Percentiles rank a stretch among this genome's conserved stretches.
Evolutionary conservation across 1,284 basidiomycete species (phyloP).

Genomic region (Salmacisia buchloeana): DNA sequence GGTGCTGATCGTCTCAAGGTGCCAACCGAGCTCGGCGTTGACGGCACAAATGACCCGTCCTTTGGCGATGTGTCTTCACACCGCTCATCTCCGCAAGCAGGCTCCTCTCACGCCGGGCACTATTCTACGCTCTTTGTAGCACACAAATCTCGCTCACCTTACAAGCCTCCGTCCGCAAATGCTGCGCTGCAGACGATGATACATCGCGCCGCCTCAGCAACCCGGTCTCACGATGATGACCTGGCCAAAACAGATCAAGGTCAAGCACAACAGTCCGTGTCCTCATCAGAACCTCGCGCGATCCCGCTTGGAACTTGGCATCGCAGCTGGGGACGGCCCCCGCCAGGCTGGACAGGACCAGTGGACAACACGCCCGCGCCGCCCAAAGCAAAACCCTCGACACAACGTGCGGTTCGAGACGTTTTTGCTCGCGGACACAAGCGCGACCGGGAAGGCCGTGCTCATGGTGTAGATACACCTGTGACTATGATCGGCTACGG

Average conservation of each 20-base stretch:
- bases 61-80: too few species aligned
- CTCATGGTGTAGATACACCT: too few species aligned
- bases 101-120: background rate
- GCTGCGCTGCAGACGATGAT: constrained; percentile 24
- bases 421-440: constrained; percentile 27
- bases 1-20: too few species aligned
- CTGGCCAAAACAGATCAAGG: background rate
- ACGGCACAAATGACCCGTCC: too few species aligned
- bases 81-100: too few species aligned
- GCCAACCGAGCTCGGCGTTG: too few species aligned
- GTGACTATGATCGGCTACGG: too few species aligned
- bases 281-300: background rate
- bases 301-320: constrained; percentile 26
- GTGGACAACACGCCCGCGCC: constrained; percentile 28
- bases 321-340: constrained; percentile 41
- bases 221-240: background rate
- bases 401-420: constrained; percentile 28
- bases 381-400: background rate
- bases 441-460: background rate
- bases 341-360: constrained; percentile 39
- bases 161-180: constrained; percentile 42
- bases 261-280: too few species aligned
- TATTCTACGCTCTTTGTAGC: constrained; percentile 30
- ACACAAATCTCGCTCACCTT: constrained; percentile 36
- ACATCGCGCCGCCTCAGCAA: constrained; percentile 12